A percentile compares a stretch with the other conserved stretches of the same genome.
phyloP scores from a whole-genome alignment of 768 basidiomycete genomes.

The Gyrodon lividus region DNA sequence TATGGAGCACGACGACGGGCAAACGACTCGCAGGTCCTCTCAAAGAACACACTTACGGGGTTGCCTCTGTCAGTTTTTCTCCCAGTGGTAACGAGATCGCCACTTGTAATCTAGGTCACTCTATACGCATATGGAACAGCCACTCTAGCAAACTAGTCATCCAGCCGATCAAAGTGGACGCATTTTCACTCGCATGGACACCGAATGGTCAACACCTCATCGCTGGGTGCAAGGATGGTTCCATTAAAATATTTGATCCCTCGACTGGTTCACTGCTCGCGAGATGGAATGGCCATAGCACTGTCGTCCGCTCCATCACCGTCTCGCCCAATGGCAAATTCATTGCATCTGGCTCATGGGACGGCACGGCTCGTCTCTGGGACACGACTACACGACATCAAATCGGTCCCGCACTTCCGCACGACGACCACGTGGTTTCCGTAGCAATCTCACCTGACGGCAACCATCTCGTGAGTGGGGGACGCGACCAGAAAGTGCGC shows the following conservation, averaged over 20 bases:
- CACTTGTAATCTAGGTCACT: not conserved
- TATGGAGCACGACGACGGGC: conserved; percentile 4
- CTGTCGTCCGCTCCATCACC: conserved; percentile 7
- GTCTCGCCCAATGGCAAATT: conserved; percentile 10
- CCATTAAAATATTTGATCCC: not conserved
- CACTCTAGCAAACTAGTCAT: not conserved
- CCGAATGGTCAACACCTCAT: not conserved
- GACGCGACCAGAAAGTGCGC: not conserved
- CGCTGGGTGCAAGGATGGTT: not conserved
- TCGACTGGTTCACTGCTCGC: not conserved
- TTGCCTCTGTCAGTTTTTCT: conserved; percentile 2
- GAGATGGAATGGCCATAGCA: conserved; percentile 7
- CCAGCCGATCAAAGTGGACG: not conserved
- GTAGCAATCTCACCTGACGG: conserved; percentile 3
- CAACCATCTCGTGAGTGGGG: conserved; percentile 2
- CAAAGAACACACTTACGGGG: not conserved
- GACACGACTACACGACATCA: conserved; percentile 1
- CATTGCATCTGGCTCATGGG: conserved; percentile 11
- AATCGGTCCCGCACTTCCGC: not conserved
- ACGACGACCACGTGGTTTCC: not conserved
- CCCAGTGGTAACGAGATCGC: conserved; percentile 3
- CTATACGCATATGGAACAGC: not conserved
- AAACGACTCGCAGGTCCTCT: conserved; percentile 1
- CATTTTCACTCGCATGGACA: conserved; percentile 3
- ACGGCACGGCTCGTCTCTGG: conserved; percentile 17